A percentile compares a stretch with the other conserved stretches of the same genome.
Conservation (phyloP, 495 filamentous ascomycete genomes). For the Hypoxylon crocopeplum region DNA sequence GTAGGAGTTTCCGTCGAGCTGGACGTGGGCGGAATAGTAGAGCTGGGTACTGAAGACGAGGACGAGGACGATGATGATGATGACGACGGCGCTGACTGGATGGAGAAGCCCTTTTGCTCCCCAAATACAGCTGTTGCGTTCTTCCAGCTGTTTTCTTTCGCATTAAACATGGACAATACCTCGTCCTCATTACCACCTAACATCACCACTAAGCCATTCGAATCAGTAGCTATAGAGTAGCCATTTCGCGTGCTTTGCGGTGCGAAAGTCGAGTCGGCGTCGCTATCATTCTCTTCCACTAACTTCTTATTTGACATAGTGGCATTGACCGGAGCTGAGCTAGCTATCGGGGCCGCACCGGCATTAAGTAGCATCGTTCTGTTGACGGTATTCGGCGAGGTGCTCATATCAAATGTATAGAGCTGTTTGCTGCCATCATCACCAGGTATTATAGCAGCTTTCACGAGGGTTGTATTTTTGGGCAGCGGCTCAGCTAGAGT, state of each 20-base stretch:
- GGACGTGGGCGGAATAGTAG: constrained; percentile 38
- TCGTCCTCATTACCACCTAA: constrained; percentile 73
- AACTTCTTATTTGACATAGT: neutral
- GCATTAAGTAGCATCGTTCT: constrained; percentile 62
- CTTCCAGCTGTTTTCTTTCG: constrained; percentile 78
- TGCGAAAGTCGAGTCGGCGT: constrained; percentile 65
- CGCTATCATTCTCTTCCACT: constrained; percentile 1
- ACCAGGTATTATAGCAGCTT: constrained; percentile 68
- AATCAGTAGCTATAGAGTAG: constrained; percentile 55
- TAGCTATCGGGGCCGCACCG: constrained; percentile 53
- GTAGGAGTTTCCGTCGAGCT: constrained; percentile 40
- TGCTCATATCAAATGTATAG: constrained; percentile 77
- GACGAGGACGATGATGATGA: constrained; percentile 49
- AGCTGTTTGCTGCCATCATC: constrained; percentile 85
- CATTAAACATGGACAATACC: constrained; percentile 80
- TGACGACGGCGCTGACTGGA: constrained; percentile 49
- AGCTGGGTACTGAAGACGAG: constrained; percentile 46
- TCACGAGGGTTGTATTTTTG: constrained; percentile 57
- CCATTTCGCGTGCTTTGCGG: constrained; percentile 61
- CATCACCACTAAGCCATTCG: constrained; percentile 74
- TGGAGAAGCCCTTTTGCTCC: constrained; percentile 43
- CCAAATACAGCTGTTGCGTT: constrained; percentile 74
- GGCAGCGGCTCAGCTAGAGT: constrained; percentile 64
- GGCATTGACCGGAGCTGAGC: constrained; percentile 44
- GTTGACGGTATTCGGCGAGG: constrained; percentile 78